phyloP scores from a whole-genome alignment of 495 filamentous ascomycete genomes.

The Penicillium mononematosum region DNA sequence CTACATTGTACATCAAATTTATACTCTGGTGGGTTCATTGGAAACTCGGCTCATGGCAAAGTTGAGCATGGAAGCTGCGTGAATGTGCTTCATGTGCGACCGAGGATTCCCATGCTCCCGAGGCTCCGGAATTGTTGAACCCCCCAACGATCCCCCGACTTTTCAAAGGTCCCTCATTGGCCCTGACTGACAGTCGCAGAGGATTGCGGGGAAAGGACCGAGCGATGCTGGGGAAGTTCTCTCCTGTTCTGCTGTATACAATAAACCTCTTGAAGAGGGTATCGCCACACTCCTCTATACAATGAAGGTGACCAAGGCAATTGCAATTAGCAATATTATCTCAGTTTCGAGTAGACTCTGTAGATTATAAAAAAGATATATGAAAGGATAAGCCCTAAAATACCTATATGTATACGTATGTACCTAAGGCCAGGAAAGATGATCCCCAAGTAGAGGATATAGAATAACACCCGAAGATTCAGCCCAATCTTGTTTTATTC shows the following conservation, averaged over 20 bases:
- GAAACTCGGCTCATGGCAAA: not conserved
- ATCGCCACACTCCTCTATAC: not conserved
- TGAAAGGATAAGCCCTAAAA: not conserved
- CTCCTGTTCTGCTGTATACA: not conserved
- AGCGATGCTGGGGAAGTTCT: conserved; percentile 4
- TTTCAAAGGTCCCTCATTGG: not conserved
- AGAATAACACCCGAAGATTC: not conserved
- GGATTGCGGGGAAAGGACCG: conserved; percentile 6
- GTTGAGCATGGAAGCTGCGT: not conserved
- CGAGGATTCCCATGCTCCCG: not conserved
- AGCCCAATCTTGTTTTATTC: conserved; percentile 7
- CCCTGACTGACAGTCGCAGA: not conserved
- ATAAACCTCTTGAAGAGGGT: not conserved
- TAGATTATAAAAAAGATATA: too few species aligned
- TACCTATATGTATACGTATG: not conserved
- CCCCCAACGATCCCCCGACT: not conserved
- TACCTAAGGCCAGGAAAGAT: not conserved
- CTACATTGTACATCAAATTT: not conserved
- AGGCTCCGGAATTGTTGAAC: conserved; percentile 5
- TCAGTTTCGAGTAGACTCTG: not conserved
- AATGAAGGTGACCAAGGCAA: not conserved
- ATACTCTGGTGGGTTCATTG: not conserved
- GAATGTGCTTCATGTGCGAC: conserved; percentile 10
- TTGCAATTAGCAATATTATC: not conserved
- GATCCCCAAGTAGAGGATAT: not conserved